Base-by-base conservation (phyloP, 305 asterid species). In the Fraxinus xanthoxyloides region DNA sequence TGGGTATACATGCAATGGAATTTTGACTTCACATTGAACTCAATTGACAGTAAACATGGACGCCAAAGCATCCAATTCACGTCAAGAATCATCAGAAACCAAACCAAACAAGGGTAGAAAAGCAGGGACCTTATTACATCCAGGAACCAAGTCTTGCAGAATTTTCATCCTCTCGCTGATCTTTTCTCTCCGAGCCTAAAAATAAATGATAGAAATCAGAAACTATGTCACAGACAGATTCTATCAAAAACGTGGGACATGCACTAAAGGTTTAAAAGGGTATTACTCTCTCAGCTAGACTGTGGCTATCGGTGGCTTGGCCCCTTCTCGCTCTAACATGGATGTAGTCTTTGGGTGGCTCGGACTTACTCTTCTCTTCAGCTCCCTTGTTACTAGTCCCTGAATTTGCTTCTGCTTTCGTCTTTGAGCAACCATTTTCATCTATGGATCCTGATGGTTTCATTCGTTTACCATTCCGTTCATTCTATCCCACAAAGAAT, bases 271-370 rank as follows among this genome's bases (percentile, higher is more conserved):
- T 36, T 9, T 12, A 28, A 32, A 76, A 77, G 21, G 9, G 8
- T 1, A 4, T 84, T 89, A 95, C 99, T 85, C 99, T 88, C 88
- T 95, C 99, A 31, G 99, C 98, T 79, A 95, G 81, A 89, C 98
- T 93, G 86, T 93, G 98, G 88, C 98, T 95, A 89, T 95, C 98
- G 9, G 98, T 95, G 34, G 99, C 99, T 87, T 95, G 98, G 30
- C 99, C 99, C 89, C 99, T 90, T 88, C 98, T 90, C 26, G 98
- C 99, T 87, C 99, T 89, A 82, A 95, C 98, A 83, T 95, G 99
- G 85, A 95, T 93, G 85, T 92, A 95, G 85, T 92, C 99, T 83
- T 93, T 95, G 79, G 97, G 94, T 24, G 97, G 97, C 73, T 93
- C 97, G 0, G 92, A 82, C 85, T 87, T 92, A 78, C 84, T 87